Base-by-base conservation (phyloP, 2,329 filamentous ascomycete species). In the Venturia nashicola region DNA sequence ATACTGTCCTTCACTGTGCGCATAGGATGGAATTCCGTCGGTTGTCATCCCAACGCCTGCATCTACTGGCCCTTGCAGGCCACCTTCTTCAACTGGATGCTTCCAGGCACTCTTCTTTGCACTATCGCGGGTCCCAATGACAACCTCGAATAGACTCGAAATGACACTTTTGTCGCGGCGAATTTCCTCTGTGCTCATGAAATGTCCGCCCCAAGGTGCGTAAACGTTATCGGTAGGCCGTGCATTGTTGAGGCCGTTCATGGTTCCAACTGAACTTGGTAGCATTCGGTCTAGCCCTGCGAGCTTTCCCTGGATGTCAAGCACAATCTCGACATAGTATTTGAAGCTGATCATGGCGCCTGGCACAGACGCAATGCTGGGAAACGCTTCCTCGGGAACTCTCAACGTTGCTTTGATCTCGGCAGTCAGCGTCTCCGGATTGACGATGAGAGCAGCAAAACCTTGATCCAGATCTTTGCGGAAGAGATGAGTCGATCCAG, bases 301-400 rank as follows among this genome's bases (percentile, higher is more conserved):
- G 48, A 97, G 77, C 72, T 91, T 94, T 44, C 93, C 93, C 59
- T 94, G 92, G 0, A 97, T 81, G 72, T 99, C 94, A 27, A 97
- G 85, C 36, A 97, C 87, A 2, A 97, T 90, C 74, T 99, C 94
- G 23, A 97, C 83, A 68, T 92, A 90, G 71, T 99, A 97, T 68
- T 88, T 90, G 78, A 99, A 97, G 69, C 87, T 91, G 68, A 99
- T 94, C 86, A 97, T 94, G 42, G 90, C 87, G 3, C 93, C 91
- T 0, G 94, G 94, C 0, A 97, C 91, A 63, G 87, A 87, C 36
- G 86, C 86, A 67, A 97, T 97, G 2, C 92, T 96, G 0, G 94
- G 93, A 69, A 97, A 97, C 0, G 86, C 86, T 70, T 96, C 90
- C 67, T 96, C 91, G 0, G 94, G 94, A 2, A 97, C 84, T 68